Conservation (phyloP, 2,329 filamentous ascomycete species). For the Alternaria gaisen region DNA sequence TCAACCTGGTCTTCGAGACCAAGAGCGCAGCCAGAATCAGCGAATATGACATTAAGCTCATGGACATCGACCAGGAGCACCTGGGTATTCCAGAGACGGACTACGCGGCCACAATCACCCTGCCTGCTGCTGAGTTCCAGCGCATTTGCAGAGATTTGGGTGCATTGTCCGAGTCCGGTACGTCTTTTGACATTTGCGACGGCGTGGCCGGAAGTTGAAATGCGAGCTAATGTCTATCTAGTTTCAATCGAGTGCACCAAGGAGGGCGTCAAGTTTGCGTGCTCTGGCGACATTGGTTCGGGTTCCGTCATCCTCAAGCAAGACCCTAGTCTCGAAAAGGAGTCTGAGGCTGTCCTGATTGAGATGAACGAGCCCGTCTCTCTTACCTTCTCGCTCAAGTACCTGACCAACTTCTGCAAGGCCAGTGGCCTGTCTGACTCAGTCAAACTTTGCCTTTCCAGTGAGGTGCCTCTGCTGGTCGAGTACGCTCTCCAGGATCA, state of each 20-base stretch:
- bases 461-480: conserved; percentile 94
- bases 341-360: conserved; percentile 80
- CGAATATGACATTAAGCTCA: conserved; percentile 99
- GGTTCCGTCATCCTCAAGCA: conserved; percentile 91
- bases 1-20: conserved; percentile 97
- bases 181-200: conserved; percentile 42
- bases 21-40: conserved; percentile 86
- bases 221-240: conserved; percentile 53
- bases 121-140: conserved; percentile 91
- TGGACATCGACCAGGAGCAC: conserved; percentile 99
- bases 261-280: conserved; percentile 95
- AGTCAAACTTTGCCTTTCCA: conserved; percentile 93
- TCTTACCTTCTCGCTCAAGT: conserved; percentile 98
- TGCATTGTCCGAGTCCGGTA: conserved; percentile 94
- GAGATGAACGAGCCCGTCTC: conserved; percentile 90
- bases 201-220: background rate
- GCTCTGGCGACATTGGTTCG: conserved; percentile 93
- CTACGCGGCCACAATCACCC: conserved; percentile 87
- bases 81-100: conserved; percentile 99
- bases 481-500: conserved; percentile 86
- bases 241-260: conserved; percentile 96
- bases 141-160: conserved; percentile 93
- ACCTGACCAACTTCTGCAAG: conserved; percentile 99
- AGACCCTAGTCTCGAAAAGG: conserved; percentile 89
- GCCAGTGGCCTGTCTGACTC: conserved; percentile 81